Evolutionary conservation across 371 early-diverging fungal species (phyloP), one percentile per base, ranked within the genome.

Genomic region (Umbelopsis sp.): DNA sequence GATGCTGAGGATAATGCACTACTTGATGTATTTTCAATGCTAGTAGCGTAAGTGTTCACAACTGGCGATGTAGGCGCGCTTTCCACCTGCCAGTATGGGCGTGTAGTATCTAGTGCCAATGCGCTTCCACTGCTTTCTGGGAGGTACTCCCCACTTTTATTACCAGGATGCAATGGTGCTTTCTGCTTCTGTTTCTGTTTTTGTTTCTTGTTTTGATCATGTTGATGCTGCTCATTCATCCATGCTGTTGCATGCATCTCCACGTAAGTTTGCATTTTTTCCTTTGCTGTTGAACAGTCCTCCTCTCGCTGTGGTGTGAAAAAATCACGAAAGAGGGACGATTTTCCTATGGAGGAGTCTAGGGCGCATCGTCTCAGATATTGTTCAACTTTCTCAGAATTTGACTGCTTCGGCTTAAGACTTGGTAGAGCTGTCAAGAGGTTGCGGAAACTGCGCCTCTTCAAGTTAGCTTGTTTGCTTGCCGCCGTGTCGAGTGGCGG

Each of bases 261-360:
- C 18, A 48, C 24, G 25, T 65, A 48, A 65, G 24, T 46, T 65
- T 65, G 65, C 48, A 45, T 25, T 29, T 24, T 48, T 46, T 57
- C 57, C 18, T 50, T 38, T 24, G 67, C 41, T 32, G 69, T 35
- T 22, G 69, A 37, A 41, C 69, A 53, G 41, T 84, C 84, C 57
- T 84, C 82, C 3, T 81, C 80, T 22, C 84, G 70, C 65, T 84
- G 84, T 32, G 76, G 73, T 37, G 75, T 72, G 48, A 84, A 63
- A 63, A 84, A 84, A 32, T 84, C 84, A 57, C 80, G 76, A 44
- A 84, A 76, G 1, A 84, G 66, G 29, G 82, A 77, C 4, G 79
- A 84, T 44, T 67, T 65, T 37, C 76, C 70, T 14, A 81, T 73
- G 50, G 62, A 48, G 6, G 71, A 68, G 72, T 84, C 76, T 53